Conservation (phyloP, 495 filamentous ascomycete species). For the Oidiodendron maius region DNA sequence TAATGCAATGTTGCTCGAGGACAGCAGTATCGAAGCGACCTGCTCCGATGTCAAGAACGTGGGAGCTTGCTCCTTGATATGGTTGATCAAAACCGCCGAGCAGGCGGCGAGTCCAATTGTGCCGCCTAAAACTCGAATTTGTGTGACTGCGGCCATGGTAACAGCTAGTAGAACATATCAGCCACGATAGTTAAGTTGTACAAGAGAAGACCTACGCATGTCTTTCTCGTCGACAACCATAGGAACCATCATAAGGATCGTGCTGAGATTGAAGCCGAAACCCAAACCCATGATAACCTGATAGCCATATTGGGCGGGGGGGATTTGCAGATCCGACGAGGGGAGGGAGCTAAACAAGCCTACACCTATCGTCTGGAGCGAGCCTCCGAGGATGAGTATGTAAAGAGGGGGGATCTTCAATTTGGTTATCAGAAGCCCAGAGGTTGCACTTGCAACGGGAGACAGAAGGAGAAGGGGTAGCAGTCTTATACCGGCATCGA, state of each 20-base stretch:
- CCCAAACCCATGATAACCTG: slow-evolving; percentile 24
- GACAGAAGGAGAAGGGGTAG: slow-evolving; percentile 47
- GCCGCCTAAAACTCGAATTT: slow-evolving; percentile 41
- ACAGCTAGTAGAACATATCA: slow-evolving; percentile 33
- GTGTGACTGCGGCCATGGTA: slow-evolving; percentile 41
- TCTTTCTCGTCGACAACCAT: slow-evolving; percentile 8
- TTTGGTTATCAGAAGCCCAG: slow-evolving; percentile 37
- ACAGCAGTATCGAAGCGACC: slow-evolving; percentile 5
- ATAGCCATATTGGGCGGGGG: slow-evolving; percentile 21
- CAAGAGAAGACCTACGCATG: not conserved
- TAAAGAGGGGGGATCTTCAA: slow-evolving; percentile 28
- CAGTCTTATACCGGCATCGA: slow-evolving; percentile 50
- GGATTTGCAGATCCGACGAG: slow-evolving; percentile 4
- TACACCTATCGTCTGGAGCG: slow-evolving; percentile 44
- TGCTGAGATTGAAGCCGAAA: slow-evolving; percentile 22
- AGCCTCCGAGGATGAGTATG: slow-evolving; percentile 41
- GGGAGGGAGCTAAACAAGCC: slow-evolving; percentile 39
- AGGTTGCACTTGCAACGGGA: slow-evolving; percentile 44
- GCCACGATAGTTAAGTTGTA: not conserved
- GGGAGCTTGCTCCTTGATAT: slow-evolving; percentile 16
- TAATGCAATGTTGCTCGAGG: slow-evolving; percentile 1
- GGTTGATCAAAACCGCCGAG: slow-evolving; percentile 34
- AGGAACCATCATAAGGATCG: slow-evolving; percentile 12
- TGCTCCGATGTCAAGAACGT: slow-evolving; percentile 1
- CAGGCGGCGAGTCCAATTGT: slow-evolving; percentile 42